Base-by-base conservation (phyloP, 495 filamentous ascomycete genomes). In the Trichodelitschia bisporula region DNA sequence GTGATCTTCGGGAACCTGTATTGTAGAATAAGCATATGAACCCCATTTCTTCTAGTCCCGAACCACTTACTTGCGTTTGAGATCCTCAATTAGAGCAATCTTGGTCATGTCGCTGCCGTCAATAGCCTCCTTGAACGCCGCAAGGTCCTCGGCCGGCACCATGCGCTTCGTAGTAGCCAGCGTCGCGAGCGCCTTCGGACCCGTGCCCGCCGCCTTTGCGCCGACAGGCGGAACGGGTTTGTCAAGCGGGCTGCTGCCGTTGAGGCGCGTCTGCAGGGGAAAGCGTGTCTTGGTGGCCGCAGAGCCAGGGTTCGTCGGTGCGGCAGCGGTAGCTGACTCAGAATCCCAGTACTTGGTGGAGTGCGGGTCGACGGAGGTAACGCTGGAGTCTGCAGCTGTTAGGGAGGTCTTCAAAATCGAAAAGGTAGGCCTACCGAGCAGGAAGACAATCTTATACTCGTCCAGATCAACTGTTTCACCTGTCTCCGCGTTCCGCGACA, bases 281-380 rank as follows among this genome's bases (percentile, higher is more conserved):
- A n/a, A n/a, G n/a, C n/a, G n/a, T n/a, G 21, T n/a, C 6, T n/a
- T 24, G 21, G 6, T 6, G 6, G 21, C 6, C 21, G 21, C 21
- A n/a, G 21, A 24, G 21, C 21, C 19, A 39, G 18, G 13, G n/a
- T n/a, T n/a, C n/a, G n/a, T n/a, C n/a, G n/a, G n/a, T n/a, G n/a
- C n/a, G n/a, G 36, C 27, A 18, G 35, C 30, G 17, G 33, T 24
- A 1, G 38, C 27, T 17, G 24, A 30, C 11, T 6, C 31, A 1
- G 40, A 36, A 11, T 55, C 58, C 86, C 86, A 95, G 53, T 95
- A 93, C 3, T 49, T 48, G 1, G 63, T 68, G 0, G 77, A 80
- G 43, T 80, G 90, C 0, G 86, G 86, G 36, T 99, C 69, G 41
- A 99, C 89, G 20, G 67, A 50, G 14, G 35, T 46, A 6, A 58